A percentile compares a stretch with the other conserved stretches of the same genome.
These are phyloP conservation scores for Penicillium odoratum DNA, from an alignment of 495 filamentous ascomycete genomes.

Conservation along the genomic window DNA sequence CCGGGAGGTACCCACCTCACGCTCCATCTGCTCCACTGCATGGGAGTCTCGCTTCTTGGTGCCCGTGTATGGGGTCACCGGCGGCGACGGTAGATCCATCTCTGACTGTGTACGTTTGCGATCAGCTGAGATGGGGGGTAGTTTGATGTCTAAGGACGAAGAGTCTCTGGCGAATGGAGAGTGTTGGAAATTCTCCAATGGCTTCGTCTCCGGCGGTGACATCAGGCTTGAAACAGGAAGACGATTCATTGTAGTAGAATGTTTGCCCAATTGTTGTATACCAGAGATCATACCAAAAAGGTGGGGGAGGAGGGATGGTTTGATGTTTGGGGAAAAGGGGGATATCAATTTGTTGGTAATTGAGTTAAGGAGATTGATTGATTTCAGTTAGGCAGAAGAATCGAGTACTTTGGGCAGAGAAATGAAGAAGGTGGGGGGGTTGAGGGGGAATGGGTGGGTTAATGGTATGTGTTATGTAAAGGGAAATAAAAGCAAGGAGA, in stretches of 20 bases:
- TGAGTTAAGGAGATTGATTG: not conserved
- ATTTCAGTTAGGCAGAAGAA: not conserved
- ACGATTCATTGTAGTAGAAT: constrained; percentile 46
- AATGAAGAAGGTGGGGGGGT: not conserved
- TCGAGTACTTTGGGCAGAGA: constrained; percentile 4
- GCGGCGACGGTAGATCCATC: constrained; percentile 65
- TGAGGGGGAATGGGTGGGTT: not conserved
- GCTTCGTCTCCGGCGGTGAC: constrained; percentile 70
- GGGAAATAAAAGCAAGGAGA: not conserved
- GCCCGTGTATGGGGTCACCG: constrained; percentile 65
- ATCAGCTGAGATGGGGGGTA: constrained; percentile 51
- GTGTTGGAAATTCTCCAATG: constrained; percentile 59
- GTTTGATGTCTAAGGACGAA: constrained; percentile 40
- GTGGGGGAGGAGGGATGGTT: constrained; percentile 3
- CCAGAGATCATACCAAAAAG: constrained; percentile 29
- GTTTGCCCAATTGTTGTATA: constrained; percentile 24
- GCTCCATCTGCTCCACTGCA: constrained; percentile 41
- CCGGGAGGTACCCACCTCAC: constrained; percentile 38
- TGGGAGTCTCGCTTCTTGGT: constrained; percentile 52
- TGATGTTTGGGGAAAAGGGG: not conserved
- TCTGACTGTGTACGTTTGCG: constrained; percentile 50
- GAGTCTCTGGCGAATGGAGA: constrained; percentile 35
- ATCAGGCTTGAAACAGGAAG: constrained; percentile 63
- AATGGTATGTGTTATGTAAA: not conserved
- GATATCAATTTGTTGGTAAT: not conserved